Base-by-base conservation (phyloP, 2,329 filamentous ascomycete genomes). In the Monilinia polystroma region DNA sequence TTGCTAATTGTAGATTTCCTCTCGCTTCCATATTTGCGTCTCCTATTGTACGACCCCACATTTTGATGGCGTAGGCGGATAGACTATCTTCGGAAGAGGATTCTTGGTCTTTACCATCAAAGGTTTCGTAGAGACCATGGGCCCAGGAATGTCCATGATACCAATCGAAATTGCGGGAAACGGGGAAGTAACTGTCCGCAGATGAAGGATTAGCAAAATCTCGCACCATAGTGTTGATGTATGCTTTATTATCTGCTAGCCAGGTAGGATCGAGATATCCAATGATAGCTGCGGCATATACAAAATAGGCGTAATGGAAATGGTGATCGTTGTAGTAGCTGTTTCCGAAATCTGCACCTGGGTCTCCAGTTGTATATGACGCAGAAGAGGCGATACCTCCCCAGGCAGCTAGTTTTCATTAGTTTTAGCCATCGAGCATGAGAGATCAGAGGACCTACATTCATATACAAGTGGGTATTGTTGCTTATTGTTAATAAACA, bases 71-170 rank as follows among this genome's bases (percentile, higher is more conserved):
- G 77, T 95, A 73, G 8, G 87, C 86, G 68, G 90, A 89, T 87
- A 97, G 93, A 70, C 88, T 87, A 77, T 98, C 95, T 79, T 98
- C 94, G 0, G 91, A 94, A 56, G 90, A 92, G 41, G 91, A 95
- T 77, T 98, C 95, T 79, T 93, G 85, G 76, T 94, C 87, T 79
- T 93, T 93, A 68, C 91, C 91, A 76, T 94, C 90, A 66, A 80
- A 81, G 49, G 85, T 83, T 69, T 90, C 85, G 73, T 87, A 91
- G 6, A 94, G 79, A 1, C 91, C 91, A 66, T 92, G 92, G 2
- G 94, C 94, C 92, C 94, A 97, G 67, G 90, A 93, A 81, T 98
- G 95, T 2, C 94, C 95, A 74, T 96, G 88, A 77, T 89, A 98
- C 92, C 92, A 97, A 43, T 68, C 95, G 75, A 97, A 98, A 66